These are phyloP conservation scores for Arthrinium phaeospermum DNA, from an alignment of 2,329 filamentous ascomycete species.

Conservation along the genomic window DNA sequence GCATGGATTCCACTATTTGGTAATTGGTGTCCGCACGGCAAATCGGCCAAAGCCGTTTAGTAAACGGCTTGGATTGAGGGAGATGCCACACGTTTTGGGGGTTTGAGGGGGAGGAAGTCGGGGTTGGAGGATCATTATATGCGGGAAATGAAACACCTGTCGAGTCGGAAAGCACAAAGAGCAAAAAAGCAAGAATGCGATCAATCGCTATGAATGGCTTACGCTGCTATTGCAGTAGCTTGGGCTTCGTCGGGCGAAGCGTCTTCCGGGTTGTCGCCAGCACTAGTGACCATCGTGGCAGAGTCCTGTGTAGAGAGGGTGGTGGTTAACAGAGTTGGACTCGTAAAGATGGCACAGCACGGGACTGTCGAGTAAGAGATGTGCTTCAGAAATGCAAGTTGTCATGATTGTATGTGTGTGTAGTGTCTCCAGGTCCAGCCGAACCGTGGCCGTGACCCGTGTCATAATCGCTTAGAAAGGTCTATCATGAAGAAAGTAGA, in stretches of 20 bases:
- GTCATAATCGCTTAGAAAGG: conserved; percentile 35
- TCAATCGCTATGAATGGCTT: conserved; percentile 14
- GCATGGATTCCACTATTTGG: neutral
- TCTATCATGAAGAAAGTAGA: conserved; percentile 34
- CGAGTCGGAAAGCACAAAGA: conserved; percentile 8
- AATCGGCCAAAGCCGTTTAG: neutral
- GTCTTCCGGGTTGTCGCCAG: conserved; percentile 5
- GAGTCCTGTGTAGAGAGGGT: conserved; percentile 10
- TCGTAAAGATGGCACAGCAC: conserved; percentile 4
- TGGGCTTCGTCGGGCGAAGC: conserved; percentile 13
- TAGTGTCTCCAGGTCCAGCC: conserved; percentile 15
- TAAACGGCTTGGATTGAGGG: neutral
- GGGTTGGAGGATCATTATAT: neutral
- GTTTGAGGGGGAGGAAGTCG: neutral
- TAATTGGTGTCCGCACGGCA: neutral
- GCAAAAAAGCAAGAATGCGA: conserved; percentile 13
- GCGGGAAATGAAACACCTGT: conserved; percentile 10
- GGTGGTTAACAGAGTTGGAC: conserved; percentile 12
- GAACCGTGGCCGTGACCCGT: conserved; percentile 25
- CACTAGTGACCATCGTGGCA: conserved; percentile 3
- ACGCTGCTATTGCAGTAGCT: conserved; percentile 15
- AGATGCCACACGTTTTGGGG: conserved; percentile 9
- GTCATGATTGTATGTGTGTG: conserved; percentile 12
- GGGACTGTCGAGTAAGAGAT: neutral
- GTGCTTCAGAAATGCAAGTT: conserved; percentile 15